phyloP scores from a whole-genome alignment of 1,284 basidiomycete species.

The Boletus putidus region DNA sequence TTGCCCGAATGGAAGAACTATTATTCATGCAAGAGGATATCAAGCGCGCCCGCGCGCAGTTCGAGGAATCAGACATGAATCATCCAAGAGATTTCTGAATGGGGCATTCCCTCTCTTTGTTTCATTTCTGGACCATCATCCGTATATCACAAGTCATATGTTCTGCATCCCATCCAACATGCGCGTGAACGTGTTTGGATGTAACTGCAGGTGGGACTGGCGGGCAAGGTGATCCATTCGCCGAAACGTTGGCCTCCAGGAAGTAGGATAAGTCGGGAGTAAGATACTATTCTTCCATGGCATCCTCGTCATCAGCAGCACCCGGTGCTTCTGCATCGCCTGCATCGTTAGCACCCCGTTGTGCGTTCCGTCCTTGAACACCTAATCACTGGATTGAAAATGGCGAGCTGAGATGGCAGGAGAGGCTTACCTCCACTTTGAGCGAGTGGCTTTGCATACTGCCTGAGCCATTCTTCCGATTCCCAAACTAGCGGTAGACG shows the following conservation, averaged over 20 bases:
- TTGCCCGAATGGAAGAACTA: slow-evolving; percentile 85
- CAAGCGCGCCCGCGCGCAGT: slow-evolving; percentile 81
- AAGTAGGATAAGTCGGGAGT: not conserved
- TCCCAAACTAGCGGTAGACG: slow-evolving; percentile 67
- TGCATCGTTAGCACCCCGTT: slow-evolving; percentile 23
- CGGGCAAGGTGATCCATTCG: not conserved
- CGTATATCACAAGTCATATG: slow-evolving; percentile 10
- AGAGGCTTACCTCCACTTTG: slow-evolving; percentile 62
- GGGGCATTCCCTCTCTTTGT: slow-evolving; percentile 3
- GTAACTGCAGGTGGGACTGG: not conserved
- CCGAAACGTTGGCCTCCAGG: slow-evolving; percentile 1
- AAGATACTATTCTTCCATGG: slow-evolving; percentile 58
- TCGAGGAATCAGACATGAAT: slow-evolving; percentile 64
- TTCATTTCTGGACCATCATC: slow-evolving; percentile 8
- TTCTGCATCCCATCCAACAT: slow-evolving; percentile 1
- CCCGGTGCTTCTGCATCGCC: slow-evolving; percentile 27
- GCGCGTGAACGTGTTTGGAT: not conserved
- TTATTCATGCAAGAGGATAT: slow-evolving; percentile 91
- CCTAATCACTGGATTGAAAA: slow-evolving; percentile 41
- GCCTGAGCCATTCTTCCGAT: slow-evolving; percentile 78
- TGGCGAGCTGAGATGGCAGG: slow-evolving; percentile 9
- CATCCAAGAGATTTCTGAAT: slow-evolving; percentile 49
- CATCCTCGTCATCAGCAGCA: slow-evolving; percentile 44
- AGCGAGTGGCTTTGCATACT: slow-evolving; percentile 69
- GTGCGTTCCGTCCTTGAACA: slow-evolving; percentile 52